These are phyloP conservation scores for Rhodotorula taiwanensis DNA, from an alignment of 768 basidiomycete genomes.

Conservation along the genomic window DNA sequence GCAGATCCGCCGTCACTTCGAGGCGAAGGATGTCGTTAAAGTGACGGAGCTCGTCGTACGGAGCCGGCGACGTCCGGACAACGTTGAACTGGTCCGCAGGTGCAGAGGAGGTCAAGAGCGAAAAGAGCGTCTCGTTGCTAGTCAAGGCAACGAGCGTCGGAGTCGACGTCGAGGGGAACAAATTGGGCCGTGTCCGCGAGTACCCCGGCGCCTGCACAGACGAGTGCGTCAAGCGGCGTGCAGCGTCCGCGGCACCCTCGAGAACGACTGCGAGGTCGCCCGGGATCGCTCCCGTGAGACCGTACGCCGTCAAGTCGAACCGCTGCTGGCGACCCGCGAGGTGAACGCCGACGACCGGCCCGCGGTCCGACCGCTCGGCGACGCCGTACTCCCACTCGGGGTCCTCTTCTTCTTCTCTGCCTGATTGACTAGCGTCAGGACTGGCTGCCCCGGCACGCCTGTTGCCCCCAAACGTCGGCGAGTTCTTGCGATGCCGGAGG, in stretches of 20 bases:
- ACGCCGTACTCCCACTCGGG: conserved; percentile 24
- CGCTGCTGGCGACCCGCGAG: background rate
- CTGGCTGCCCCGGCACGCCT: background rate
- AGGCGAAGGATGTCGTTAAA: conserved; percentile 15
- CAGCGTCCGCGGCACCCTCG: conserved; percentile 12
- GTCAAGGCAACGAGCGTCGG: conserved; percentile 28
- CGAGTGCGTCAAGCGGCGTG: conserved; percentile 18
- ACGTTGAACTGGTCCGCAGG: background rate
- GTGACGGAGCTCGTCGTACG: background rate
- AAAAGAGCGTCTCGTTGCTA: conserved; percentile 5
- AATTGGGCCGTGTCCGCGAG: conserved; percentile 23
- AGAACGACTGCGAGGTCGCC: conserved; percentile 7
- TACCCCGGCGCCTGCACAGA: conserved; percentile 19
- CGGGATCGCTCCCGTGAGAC: background rate
- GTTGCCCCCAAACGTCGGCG: conserved; percentile 30
- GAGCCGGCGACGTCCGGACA: conserved; percentile 2
- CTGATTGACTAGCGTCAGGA: background rate
- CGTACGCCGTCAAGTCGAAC: conserved; percentile 4
- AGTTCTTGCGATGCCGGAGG: conserved; percentile 30
- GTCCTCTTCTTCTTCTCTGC: conserved; percentile 8
- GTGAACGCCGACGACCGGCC: conserved; percentile 30
- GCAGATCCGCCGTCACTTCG: background rate
- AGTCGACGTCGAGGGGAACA: conserved; percentile 19
- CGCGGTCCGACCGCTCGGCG: conserved; percentile 25
- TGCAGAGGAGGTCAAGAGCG: background rate